Evolutionary conservation across 2,329 filamentous ascomycete genomes (phyloP).

Genomic region (Corinectria fuckeliana): DNA sequence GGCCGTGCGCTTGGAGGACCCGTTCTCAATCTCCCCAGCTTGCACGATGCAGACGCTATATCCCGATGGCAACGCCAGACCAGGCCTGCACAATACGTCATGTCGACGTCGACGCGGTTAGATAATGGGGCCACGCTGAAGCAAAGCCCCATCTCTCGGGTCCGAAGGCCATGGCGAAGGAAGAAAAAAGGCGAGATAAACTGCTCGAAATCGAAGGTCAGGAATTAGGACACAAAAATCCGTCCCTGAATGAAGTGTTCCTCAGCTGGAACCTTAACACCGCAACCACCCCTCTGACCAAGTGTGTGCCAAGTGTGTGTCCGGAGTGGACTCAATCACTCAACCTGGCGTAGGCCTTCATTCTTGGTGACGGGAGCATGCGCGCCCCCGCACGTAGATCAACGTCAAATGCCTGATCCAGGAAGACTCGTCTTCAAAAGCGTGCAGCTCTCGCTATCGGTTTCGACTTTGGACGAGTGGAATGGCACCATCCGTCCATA

Average conservation of each 20-base stretch:
- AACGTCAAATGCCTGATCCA: constrained; percentile 12
- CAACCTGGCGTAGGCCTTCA: neutral
- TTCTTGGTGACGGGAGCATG: constrained; percentile 9
- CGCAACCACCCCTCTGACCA: constrained; percentile 21
- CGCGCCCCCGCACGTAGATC: constrained; percentile 17
- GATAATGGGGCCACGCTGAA: neutral
- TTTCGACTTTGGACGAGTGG: constrained; percentile 6
- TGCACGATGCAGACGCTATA: constrained; percentile 30
- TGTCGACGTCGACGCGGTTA: constrained; percentile 9
- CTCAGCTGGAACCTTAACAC: neutral
- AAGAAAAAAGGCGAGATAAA: neutral
- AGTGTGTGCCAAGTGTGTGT: constrained; percentile 6
- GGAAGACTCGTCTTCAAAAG: constrained; percentile 8
- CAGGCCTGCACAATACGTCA: constrained; percentile 30
- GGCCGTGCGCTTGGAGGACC: constrained; percentile 22
- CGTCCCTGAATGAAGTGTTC: neutral
- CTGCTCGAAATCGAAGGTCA: neutral
- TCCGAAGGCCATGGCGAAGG: neutral
- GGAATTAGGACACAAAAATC: neutral
- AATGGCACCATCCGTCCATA: constrained; percentile 27
- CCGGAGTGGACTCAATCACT: constrained; percentile 7
- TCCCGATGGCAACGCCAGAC: constrained; percentile 22
- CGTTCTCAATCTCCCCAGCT: constrained; percentile 18
- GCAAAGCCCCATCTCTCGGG: constrained; percentile 7
- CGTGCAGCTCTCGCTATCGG: constrained; percentile 8